phyloP scores from a whole-genome alignment of 192 early-diverging fungal genomes.

The Coemansia sp. region DNA sequence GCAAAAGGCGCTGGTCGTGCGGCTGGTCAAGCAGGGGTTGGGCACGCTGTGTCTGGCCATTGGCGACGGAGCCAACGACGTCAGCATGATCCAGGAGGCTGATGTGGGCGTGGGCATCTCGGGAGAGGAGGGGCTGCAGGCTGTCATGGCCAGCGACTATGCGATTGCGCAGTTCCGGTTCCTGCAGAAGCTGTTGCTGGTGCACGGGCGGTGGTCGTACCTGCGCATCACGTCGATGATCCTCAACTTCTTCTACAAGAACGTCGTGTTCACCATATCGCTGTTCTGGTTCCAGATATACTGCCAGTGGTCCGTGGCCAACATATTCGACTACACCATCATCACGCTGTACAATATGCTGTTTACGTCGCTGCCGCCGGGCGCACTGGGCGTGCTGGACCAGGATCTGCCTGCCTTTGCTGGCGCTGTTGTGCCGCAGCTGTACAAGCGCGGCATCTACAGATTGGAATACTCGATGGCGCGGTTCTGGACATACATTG shows the following conservation, averaged over 20 bases:
- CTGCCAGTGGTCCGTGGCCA: slow-evolving; percentile 77
- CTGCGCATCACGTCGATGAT: slow-evolving; percentile 82
- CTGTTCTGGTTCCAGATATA: slow-evolving; percentile 92
- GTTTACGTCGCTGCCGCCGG: slow-evolving; percentile 81
- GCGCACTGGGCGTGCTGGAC: slow-evolving; percentile 13
- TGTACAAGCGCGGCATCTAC: slow-evolving; percentile 75
- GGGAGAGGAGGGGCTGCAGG: slow-evolving; percentile 94
- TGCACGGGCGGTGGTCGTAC: slow-evolving; percentile 95
- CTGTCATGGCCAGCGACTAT: slow-evolving; percentile 90
- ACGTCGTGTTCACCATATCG: slow-evolving; percentile 83
- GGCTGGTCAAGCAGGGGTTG: slow-evolving; percentile 76
- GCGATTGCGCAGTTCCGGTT: slow-evolving; percentile 90
- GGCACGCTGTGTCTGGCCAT: slow-evolving; percentile 89
- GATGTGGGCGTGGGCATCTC: slow-evolving; percentile 93
- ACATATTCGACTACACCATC: slow-evolving; percentile 85
- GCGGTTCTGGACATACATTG: slow-evolving; percentile 73
- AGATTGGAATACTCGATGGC: slow-evolving; percentile 69
- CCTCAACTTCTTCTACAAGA: slow-evolving; percentile 95
- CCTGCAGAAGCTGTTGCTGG: slow-evolving; percentile 77
- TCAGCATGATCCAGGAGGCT: slow-evolving; percentile 97
- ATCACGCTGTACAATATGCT: slow-evolving; percentile 86
- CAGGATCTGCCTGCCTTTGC: slow-evolving; percentile 67
- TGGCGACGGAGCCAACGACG: slow-evolving; percentile 97
- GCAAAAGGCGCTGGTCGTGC: slow-evolving; percentile 96
- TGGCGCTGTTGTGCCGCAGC: slow-evolving; percentile 69